Evolutionary conservation across 139 green algal species (phyloP).

Genomic region (Gonium pectorale): DNA sequence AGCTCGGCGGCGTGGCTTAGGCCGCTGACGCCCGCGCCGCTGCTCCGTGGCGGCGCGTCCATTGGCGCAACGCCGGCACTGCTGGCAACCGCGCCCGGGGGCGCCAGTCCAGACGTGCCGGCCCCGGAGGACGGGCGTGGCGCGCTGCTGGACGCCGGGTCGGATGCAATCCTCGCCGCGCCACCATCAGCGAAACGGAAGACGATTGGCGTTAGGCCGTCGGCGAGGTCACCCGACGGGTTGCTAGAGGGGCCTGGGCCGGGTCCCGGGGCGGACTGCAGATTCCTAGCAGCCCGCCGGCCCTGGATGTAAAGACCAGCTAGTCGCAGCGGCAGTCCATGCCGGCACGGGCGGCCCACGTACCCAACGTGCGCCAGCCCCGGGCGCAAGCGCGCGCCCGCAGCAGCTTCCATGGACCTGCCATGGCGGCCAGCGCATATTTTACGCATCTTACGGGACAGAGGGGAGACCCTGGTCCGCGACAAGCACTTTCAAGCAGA

Average conservation of each 20-base stretch:
- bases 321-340: background rate
- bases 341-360: background rate
- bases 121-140: background rate
- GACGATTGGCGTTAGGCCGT: background rate
- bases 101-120: background rate
- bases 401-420: conserved; percentile 1
- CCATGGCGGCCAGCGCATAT: too few species aligned
- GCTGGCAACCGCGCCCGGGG: too few species aligned
- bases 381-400: background rate
- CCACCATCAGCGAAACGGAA: conserved; percentile 9
- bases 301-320: background rate
- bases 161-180: too few species aligned
- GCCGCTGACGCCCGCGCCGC: too few species aligned
- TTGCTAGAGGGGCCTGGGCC: background rate
- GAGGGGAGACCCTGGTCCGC: too few species aligned
- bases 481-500: too few species aligned
- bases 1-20: too few species aligned
- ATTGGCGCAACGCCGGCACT: too few species aligned
- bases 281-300: too few species aligned
- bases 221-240: background rate
- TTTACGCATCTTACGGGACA: too few species aligned
- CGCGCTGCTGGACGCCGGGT: background rate
- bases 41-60: background rate
- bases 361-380: background rate
- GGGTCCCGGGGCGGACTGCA: background rate